Base-by-base conservation (phyloP, 2,329 filamentous ascomycete species). In the Plectosphaerella plurivora region DNA sequence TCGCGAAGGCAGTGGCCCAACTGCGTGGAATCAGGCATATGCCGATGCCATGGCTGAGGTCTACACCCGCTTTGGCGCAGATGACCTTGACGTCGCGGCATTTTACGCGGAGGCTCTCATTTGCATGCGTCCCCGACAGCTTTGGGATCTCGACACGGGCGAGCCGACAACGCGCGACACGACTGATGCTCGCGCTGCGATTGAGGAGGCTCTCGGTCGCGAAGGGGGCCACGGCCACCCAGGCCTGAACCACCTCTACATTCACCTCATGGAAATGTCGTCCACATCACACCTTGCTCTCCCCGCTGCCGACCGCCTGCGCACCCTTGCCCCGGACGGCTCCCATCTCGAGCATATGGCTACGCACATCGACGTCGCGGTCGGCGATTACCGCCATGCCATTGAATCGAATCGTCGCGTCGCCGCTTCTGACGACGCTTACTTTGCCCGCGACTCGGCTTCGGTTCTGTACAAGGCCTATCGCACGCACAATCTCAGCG, bases 231-330 rank as follows among this genome's bases (percentile, higher is more conserved):
- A 73, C 4, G 59, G 70, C 7, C 89, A 94, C 60, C 85, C 88
- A 0, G 88, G 88, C 0, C 66, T 91, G 0, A 72, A 91, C 7
- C 88, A 92, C 64, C 69, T 90, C 33, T 91, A 91, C 65, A 88
- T 91, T 39, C 87, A 91, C 60, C 77, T 89, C 4, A 87, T 89
- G 75, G 88, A 91, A 62, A 90, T 90, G 87, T 90, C 87, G 0
- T 70, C 73, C 0, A 76, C 72, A 0, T 87, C 87, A 0, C 87
- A 89, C 63, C 63, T 68, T 1, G 88, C 84, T 1, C 65, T 89
- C n/a, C 70, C 78, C 0, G 73, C 78, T 0, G 86, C 86, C 5
- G 78, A 90, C 60, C 68, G 72, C 15, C 74, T 91, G 14, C 82
- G 87, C 20, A 75, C 73, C 10, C 74, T 90, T 2, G 79, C 86